Conservation (phyloP, 495 filamentous ascomycete species). For the Penicilliopsis zonata region DNA sequence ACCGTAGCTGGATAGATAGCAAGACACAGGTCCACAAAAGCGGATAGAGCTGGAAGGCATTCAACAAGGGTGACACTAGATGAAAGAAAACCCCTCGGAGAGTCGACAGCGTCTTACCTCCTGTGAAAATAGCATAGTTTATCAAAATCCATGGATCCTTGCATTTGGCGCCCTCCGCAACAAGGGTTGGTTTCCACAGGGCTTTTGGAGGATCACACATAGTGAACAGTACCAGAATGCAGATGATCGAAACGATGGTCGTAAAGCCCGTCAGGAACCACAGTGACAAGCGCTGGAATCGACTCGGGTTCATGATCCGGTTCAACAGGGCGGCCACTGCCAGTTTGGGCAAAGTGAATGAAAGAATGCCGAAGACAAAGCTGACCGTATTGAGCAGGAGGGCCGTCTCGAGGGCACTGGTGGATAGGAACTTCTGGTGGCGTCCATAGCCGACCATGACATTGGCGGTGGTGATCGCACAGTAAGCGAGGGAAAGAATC, state of each 20-base stretch:
- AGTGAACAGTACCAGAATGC: slow-evolving; percentile 21
- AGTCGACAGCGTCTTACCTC: slow-evolving; percentile 12
- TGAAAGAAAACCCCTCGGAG: too few relatives aligned
- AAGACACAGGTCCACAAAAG: slow-evolving; percentile 23
- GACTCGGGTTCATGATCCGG: slow-evolving; percentile 22
- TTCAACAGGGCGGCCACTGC: slow-evolving; percentile 24
- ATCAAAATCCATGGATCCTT: slow-evolving; percentile 19
- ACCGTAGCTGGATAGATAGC: slow-evolving; percentile 20
- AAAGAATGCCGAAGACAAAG: slow-evolving; percentile 26
- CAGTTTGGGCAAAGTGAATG: slow-evolving; percentile 30
- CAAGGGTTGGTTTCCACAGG: slow-evolving; percentile 26
- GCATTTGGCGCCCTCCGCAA: slow-evolving; percentile 15
- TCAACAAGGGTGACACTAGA: too few relatives aligned
- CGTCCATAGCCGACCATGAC: slow-evolving; percentile 12
- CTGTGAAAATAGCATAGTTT: slow-evolving; percentile 25
- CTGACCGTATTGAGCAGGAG: slow-evolving; percentile 20
- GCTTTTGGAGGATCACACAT: slow-evolving; percentile 27
- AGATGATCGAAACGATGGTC: slow-evolving; percentile 9
- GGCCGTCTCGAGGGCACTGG: slow-evolving; percentile 5
- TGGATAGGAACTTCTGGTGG: slow-evolving; percentile 3
- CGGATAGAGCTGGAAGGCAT: slow-evolving; percentile 15
- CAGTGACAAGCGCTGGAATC: slow-evolving; percentile 12
- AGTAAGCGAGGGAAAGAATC: slow-evolving; percentile 11
- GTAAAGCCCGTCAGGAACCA: slow-evolving; percentile 16
- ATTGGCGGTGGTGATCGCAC: slow-evolving; percentile 9